Evolutionary conservation across 345 rosid species (phyloP).

Genomic region (Adansonia digitata): DNA sequence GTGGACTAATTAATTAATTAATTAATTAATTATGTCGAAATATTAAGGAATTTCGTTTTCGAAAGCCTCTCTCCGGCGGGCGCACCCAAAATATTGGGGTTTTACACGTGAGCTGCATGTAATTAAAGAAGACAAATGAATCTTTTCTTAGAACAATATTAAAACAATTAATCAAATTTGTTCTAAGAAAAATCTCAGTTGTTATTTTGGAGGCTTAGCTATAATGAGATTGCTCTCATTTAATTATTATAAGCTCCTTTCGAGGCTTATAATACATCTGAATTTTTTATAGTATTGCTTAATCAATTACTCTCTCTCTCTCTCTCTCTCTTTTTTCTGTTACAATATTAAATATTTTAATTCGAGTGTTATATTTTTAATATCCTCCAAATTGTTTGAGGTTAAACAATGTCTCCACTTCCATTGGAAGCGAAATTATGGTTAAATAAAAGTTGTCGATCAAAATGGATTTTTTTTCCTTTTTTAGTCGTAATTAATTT

Average conservation of each 20-base stretch:
- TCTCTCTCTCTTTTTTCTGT: too few species aligned
- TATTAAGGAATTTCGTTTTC: background rate
- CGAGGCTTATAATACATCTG: background rate
- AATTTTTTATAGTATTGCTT: background rate
- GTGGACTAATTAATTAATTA: background rate
- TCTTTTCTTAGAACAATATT: background rate
- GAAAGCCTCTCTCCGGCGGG: background rate
- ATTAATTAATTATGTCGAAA: background rate
- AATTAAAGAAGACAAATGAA: background rate
- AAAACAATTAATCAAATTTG: background rate
- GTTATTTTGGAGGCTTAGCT: background rate
- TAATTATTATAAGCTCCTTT: background rate
- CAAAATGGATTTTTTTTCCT: too few species aligned
- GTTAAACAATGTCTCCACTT: too few species aligned
- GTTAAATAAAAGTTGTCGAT: too few species aligned
- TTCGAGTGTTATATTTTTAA: background rate
- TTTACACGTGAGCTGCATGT: conserved; percentile 16
- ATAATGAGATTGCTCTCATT: background rate
- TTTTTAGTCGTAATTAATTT: too few species aligned
- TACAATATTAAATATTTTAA: background rate
- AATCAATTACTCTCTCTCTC: background rate
- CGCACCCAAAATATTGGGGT: conserved; percentile 9
- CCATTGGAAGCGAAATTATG: too few species aligned
- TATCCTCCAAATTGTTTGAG: background rate
- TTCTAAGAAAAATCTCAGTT: background rate